Base-by-base conservation (phyloP, 2,329 filamentous ascomycete genomes). In the Paecilomyces sp. region DNA sequence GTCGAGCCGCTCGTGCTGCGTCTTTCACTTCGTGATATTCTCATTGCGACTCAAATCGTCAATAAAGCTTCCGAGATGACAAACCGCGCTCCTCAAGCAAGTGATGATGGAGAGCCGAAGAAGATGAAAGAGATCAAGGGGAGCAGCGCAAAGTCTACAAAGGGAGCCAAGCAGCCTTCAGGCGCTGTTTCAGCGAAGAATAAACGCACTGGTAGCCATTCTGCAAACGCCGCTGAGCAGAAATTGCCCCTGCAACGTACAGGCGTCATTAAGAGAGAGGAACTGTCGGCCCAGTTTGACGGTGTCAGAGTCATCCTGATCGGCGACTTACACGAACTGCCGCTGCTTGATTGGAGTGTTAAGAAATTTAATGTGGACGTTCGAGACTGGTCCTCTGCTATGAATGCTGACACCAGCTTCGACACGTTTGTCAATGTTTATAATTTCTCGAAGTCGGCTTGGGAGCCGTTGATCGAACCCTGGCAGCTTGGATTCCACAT, bases 371-470 rank as follows among this genome's bases (percentile, higher is more conserved):
- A 86, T 4, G 84, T 93, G 2, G 86, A 89, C 54, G 90, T 95
- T 3, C 86, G 89, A 65, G 91, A 99, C 71, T 99, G 94, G 94
- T 93, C 93, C 1, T 88, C 87, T 4, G 88, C 88, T 24, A 82
- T 99, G 74, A 92, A 88, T 68, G 93, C 91, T 0, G 91, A 97
- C 70, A 90, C 91, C 0, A 89, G 86, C n/a, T 87, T 99, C 55
- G 91, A 97, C 63, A 91, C 93, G 64, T 96, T 96, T 74, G 85
- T 95, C 67, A 99, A 97, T 68, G 88, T 99, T 28, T 99, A 96
- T 81, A 99, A 99, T 75, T 99, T 99, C 76, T 94, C 94, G 13
- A 99, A 99, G 74, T 99, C 94, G 0, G 91, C 92, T 3, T 99
- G 94, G 94, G 94, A 99, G 73, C 94, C 94, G 2, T 78, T 99